Evolutionary conservation across 2,329 filamentous ascomycete genomes (phyloP).

Genomic region (Arthroderma sp.): DNA sequence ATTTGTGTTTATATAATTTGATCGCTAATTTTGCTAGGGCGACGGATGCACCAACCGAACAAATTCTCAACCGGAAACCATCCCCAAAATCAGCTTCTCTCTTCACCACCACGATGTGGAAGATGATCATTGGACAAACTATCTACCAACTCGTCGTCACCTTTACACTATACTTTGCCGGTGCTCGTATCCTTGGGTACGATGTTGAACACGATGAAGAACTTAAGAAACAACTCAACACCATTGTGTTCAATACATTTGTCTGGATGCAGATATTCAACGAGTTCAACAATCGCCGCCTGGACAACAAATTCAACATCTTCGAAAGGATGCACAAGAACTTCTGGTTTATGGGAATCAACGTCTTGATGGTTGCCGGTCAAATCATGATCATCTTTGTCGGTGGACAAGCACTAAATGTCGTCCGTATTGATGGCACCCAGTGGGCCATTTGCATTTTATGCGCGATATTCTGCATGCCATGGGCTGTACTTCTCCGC

Average conservation of each 20-base stretch:
- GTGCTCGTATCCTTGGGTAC: slow-evolving; percentile 47
- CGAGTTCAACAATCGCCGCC: slow-evolving; percentile 87
- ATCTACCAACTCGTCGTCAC: slow-evolving; percentile 73
- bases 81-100: slow-evolving; percentile 60
- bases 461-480: slow-evolving; percentile 71
- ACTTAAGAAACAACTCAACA: slow-evolving; percentile 45
- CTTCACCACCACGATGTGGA: slow-evolving; percentile 92
- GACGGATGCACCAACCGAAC: slow-evolving; percentile 75
- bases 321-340: slow-evolving; percentile 79
- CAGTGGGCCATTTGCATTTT: slow-evolving; percentile 85
- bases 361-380: slow-evolving; percentile 72
- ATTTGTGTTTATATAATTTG: neutral
- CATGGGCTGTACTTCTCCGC: slow-evolving; percentile 67
- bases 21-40: slow-evolving; percentile 31
- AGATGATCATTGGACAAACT: slow-evolving; percentile 93
- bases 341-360: slow-evolving; percentile 79
- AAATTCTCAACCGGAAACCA: slow-evolving; percentile 67
- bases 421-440: slow-evolving; percentile 52
- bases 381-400: slow-evolving; percentile 85
- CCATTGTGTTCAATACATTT: slow-evolving; percentile 93
- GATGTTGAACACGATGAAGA: slow-evolving; percentile 33
- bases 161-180: slow-evolving; percentile 71
- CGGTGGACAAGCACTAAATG: slow-evolving; percentile 68
- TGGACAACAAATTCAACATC: slow-evolving; percentile 92
- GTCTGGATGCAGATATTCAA: slow-evolving; percentile 99